A percentile compares a stretch with the other conserved stretches of the same genome.
Evolutionary conservation across 768 basidiomycete genomes (phyloP).

Genomic region (Tylopilus subfusipes): DNA sequence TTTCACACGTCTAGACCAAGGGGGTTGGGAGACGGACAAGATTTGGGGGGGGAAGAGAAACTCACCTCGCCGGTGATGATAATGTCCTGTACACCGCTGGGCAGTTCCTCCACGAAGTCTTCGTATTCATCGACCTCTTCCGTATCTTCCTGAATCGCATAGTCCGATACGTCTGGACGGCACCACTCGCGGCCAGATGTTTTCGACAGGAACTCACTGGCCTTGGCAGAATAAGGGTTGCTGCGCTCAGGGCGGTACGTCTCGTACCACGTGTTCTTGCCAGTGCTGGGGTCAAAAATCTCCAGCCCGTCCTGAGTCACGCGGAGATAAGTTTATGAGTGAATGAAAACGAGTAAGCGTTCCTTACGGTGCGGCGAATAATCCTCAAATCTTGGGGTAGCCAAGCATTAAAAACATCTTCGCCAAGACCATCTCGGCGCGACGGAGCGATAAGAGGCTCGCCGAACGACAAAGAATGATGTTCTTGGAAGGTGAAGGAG

Average conservation of each 20-base stretch:
- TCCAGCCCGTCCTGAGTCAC: conserved; percentile 39
- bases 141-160: conserved; percentile 15
- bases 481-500: conserved; percentile 42
- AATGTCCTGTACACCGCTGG: conserved; percentile 47
- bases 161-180: conserved; percentile 19
- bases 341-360: not conserved
- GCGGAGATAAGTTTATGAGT: conserved; percentile 11
- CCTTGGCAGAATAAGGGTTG: conserved; percentile 36
- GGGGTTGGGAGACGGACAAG: not conserved
- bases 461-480: conserved; percentile 42
- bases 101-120: conserved; percentile 36
- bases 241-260: conserved; percentile 39
- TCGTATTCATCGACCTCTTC: conserved; percentile 38
- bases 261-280: conserved; percentile 42
- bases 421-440: conserved; percentile 34
- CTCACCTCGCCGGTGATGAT: conserved; percentile 50
- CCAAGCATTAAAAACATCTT: conserved; percentile 49
- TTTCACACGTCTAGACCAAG: conserved; percentile 37
- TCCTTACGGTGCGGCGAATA: conserved; percentile 33
- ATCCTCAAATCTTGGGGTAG: conserved; percentile 38
- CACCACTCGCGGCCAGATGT: conserved; percentile 22
- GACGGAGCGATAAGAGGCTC: conserved; percentile 36
- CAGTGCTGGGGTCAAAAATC: conserved; percentile 40
- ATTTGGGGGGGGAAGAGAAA: not conserved
- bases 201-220: conserved; percentile 27